Evolutionary conservation across 768 basidiomycete genomes (phyloP), one percentile per base, ranked within the genome.

Genomic region (Vishniacozyma victoriae): DNA sequence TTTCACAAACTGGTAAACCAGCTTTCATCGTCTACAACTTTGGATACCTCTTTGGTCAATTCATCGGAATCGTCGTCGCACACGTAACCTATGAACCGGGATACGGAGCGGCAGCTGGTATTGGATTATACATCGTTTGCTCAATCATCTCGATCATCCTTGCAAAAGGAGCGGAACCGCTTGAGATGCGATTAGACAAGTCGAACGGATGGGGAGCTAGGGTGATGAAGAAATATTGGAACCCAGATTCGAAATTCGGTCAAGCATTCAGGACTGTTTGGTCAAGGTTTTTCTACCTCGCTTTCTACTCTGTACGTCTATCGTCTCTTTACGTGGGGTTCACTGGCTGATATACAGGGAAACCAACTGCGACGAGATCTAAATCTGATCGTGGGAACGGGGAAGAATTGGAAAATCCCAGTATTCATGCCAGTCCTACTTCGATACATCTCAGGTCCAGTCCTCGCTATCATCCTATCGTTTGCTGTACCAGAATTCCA

Each of bases 401-500:
- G 46, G 4, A 22, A 29, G 12, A 53, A 53, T 24, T 53, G 51
- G 51, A 26, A 26, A 13, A 53, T 53, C 40, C 51, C 51, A 16
- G 37, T 24, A 35, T 53, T 53, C 39, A 41, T 39, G 51, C 38
- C 38, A 15, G 22, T 42, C 26, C 40, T 53, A 14, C 38, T 53
- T n/a, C 51, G 29, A 33, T 54, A 48, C 52, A 26, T 54, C 45
- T 41, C 52, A 23, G 46, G 40, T 3, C 52, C 52, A 14, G 37
- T 49, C 36, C 52, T 54, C 15, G 52, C 52, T 16, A 54, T 54
- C 38, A 44, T 54, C 33, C 44, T 48, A 16, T 20, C 16, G 6
- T 54, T 54, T 41, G 46, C 46, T 37, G 48, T 42, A 46, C 45
- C 45, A 18, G 52, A 48, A 24, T 54, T 54, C 52, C 41, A 48